Base-by-base conservation (phyloP, 305 asterid genomes). In the Fraxinus albicans region DNA sequence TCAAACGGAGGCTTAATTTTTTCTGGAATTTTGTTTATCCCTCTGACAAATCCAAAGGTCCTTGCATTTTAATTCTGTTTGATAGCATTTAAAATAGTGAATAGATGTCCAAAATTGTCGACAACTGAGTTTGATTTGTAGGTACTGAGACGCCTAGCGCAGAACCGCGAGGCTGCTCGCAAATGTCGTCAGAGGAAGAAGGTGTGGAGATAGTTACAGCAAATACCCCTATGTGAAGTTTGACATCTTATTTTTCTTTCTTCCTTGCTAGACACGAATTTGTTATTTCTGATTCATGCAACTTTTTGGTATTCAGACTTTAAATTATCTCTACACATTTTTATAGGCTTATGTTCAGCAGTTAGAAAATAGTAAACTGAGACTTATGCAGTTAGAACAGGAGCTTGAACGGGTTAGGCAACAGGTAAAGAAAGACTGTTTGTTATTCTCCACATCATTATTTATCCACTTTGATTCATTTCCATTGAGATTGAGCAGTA, bases 81-180 rank as follows among this genome's bases (percentile, higher is more conserved):
- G 13, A 15, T 8, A 6, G 67, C 67, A 6, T n/a, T 55, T 76
- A 40, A 65, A 40, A 17, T 76, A n/a, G n/a, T 9, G 8, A n/a
- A n/a, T 12, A 79, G 80, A 60, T 50, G 47, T 60, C 73, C 23
- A 27, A 76, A 19, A 12, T 73, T 82, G 77, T 63, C 82, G 75
- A 84, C 53, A 78, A 74, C 21, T 31, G 70, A 79, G 50, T 79
- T 84, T 78, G 73, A 31, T 27, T 86, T 76, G 67, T 86, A 96
- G 99, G 95, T 87, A 78, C 75, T 74, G 83, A 89, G 98, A 87
- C 98, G 99, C 33, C 89, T 95, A 34, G 98, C 94, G 25, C 99
- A 95, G 90, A 95, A 95, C 87, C 98, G 99, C 0, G 98, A 95
- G 86, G 99, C 99, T 83, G 99, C 99, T 85, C 94, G 96, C 73